A percentile compares a stretch with the other conserved stretches of the same genome.
phyloP scores from a whole-genome alignment of 2,329 filamentous ascomycete genomes.

The Bipolaris zeicola region DNA sequence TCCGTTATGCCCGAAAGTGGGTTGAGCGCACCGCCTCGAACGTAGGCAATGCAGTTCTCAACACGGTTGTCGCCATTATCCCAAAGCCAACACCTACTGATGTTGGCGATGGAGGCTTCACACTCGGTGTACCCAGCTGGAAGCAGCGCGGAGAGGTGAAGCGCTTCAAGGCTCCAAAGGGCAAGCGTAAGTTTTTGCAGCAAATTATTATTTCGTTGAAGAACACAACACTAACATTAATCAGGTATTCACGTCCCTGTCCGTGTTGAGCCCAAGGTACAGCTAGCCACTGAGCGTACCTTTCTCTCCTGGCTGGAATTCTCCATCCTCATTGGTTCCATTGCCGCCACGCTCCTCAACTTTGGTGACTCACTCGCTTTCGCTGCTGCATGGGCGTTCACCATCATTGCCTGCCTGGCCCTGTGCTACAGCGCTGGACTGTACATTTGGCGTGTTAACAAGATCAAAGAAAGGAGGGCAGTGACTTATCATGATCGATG shows the following conservation, averaged over 20 bases:
- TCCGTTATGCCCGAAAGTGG: conserved; percentile 70
- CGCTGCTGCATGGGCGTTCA: conserved; percentile 72
- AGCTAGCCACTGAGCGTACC: conserved; percentile 93
- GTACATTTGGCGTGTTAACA: conserved; percentile 85
- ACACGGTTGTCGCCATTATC: conserved; percentile 39
- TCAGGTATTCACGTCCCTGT: conserved; percentile 90
- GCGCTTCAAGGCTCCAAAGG: conserved; percentile 72
- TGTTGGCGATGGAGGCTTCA: conserved; percentile 49
- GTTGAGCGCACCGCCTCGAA: conserved; percentile 57
- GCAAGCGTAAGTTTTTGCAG: conserved; percentile 60
- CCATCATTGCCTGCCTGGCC: conserved; percentile 74
- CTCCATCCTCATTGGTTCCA: conserved; percentile 81
- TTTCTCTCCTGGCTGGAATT: conserved; percentile 98
- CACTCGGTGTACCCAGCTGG: conserved; percentile 53
- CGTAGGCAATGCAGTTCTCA: conserved; percentile 45
- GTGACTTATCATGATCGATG: conserved; percentile 90
- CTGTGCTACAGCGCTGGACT: conserved; percentile 83
- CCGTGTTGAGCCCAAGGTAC: conserved; percentile 95
- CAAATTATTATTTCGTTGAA: background rate
- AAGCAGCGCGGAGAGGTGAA: conserved; percentile 50
- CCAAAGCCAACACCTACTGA: conserved; percentile 51
- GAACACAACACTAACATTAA: conserved; percentile 12
- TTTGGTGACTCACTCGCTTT: conserved; percentile 47
- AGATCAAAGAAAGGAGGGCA: conserved; percentile 81
- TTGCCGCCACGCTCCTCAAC: conserved; percentile 50